Base-by-base conservation (phyloP, 176 grass and related monocot genomes). In the Luzula sylvatica region DNA sequence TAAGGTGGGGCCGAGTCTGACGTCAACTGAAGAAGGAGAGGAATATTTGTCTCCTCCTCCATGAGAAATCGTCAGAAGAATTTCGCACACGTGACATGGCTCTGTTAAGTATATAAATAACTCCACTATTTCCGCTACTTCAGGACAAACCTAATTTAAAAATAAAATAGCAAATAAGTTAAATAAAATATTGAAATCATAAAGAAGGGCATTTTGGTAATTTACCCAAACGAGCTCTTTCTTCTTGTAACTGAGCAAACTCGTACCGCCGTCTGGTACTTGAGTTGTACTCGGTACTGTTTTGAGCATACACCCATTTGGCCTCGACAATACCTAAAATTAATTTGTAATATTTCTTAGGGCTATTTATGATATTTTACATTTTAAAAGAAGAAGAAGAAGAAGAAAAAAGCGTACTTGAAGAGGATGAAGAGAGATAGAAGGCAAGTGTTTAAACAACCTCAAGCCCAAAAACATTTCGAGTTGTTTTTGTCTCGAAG, bases 401-500 rank as follows among this genome's bases (percentile, higher is more conserved):
- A n/a, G n/a, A n/a, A n/a, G 19, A 80, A 42, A 50, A 42, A 42
- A 61, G 73, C 75, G 25, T 77, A 96, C 92, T 79, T 87, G 79
- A 68, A 87, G 72, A 80, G 92, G 92, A 53, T 77, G 83, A 50
- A 87, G 74, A 26, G 86, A 71, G 25, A 86, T 72, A 28, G 92
- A 98, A 42, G 92, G 86, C 59, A 98, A 78, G 76, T 98, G 81
- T 72, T 83, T 98, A 61, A 83, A 98, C 27, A 98, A 81, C 72
- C 92, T 98, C 58, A 98, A 79, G 42, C 92, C 92, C 60, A 98
- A 75, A 61, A 98, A 90, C 85, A 98, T 98, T 52, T 98, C 85
- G 38, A 98, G 57, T 74, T 90, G 85, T 55, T 98, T 98, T 79
- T 98, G 92, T 56, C 92, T 85, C 38, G 92, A 90, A 73, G 78